Percentiles rank a stretch among this genome's conserved stretches.
Evolutionary conservation across 331 rosid genomes (phyloP).

Genomic region (Acacia concinna): DNA sequence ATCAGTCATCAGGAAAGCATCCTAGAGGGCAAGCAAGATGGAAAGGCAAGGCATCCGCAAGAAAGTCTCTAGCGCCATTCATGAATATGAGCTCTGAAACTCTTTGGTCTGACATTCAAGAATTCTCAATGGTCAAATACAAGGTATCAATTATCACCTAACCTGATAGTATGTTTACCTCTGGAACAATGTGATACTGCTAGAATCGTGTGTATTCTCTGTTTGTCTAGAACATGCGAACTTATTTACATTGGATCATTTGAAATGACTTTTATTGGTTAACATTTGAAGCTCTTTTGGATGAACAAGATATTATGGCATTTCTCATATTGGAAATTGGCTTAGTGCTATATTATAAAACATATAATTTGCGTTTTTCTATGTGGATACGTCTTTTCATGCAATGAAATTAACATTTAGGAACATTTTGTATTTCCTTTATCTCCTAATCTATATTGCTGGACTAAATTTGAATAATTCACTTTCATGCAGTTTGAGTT

Average conservation of each 20-base stretch:
- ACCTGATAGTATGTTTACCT: slow-evolving; percentile 17
- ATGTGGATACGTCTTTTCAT: neutral
- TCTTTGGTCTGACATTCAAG: slow-evolving; percentile 81
- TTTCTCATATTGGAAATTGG: slow-evolving; percentile 3
- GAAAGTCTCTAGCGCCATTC: slow-evolving; percentile 61
- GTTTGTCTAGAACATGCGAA: neutral
- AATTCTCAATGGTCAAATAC: slow-evolving; percentile 77
- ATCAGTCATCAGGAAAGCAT: slow-evolving; percentile 61
- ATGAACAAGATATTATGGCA: neutral
- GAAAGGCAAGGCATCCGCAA: slow-evolving; percentile 68
- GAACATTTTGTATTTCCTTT: slow-evolving; percentile 20
- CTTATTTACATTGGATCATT: neutral
- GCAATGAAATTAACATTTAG: neutral
- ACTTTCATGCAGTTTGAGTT: slow-evolving; percentile 65
- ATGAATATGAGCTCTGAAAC: slow-evolving; percentile 74
- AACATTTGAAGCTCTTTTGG: neutral
- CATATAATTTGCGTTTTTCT: neutral
- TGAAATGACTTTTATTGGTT: neutral
- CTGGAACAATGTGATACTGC: neutral
- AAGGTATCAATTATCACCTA: slow-evolving; percentile 56
- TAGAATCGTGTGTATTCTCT: neutral
- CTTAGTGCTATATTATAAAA: neutral
- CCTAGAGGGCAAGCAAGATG: slow-evolving; percentile 73
- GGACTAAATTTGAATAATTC: slow-evolving; percentile 25
- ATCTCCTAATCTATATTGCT: slow-evolving; percentile 17